A percentile compares a stretch with the other conserved stretches of the same genome.
Conservation (phyloP, 2,329 filamentous ascomycete genomes). For the Colletotrichum graminicola region DNA sequence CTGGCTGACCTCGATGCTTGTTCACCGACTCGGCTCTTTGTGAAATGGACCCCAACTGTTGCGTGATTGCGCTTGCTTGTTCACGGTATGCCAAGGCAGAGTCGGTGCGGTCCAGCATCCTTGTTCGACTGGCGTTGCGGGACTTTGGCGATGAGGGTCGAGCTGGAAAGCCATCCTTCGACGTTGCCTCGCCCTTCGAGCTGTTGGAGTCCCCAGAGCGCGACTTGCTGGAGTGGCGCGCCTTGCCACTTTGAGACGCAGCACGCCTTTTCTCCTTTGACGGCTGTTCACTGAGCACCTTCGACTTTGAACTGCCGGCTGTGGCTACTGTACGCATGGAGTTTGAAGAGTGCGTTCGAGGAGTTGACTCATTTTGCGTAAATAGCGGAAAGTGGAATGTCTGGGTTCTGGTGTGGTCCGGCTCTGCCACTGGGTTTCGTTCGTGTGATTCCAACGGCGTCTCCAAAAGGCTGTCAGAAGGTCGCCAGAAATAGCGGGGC, state of each 20-base stretch:
- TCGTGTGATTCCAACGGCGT: constrained; percentile 40
- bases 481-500: constrained; percentile 44
- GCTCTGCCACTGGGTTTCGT: constrained; percentile 18
- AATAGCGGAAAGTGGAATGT: background rate
- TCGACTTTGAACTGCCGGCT: too few species aligned
- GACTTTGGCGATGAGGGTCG: constrained; percentile 53
- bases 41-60: constrained; percentile 46
- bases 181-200: too few species aligned
- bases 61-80: constrained; percentile 34
- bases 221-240: too few species aligned
- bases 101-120: constrained; percentile 44
- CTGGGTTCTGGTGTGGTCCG: background rate
- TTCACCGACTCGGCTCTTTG: constrained; percentile 45
- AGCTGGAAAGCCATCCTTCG: background rate
- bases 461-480: constrained; percentile 40
- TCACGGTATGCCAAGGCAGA: constrained; percentile 42
- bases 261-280: too few species aligned
- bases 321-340: too few species aligned
- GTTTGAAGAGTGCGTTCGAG: background rate
- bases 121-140: constrained; percentile 51
- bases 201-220: too few species aligned
- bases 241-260: too few species aligned
- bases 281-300: too few species aligned
- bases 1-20: constrained; percentile 34
- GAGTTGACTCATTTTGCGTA: background rate